These are phyloP conservation scores for Musa beccarii DNA, from an alignment of 176 grass and related monocot genomes.

Conservation along the genomic window DNA sequence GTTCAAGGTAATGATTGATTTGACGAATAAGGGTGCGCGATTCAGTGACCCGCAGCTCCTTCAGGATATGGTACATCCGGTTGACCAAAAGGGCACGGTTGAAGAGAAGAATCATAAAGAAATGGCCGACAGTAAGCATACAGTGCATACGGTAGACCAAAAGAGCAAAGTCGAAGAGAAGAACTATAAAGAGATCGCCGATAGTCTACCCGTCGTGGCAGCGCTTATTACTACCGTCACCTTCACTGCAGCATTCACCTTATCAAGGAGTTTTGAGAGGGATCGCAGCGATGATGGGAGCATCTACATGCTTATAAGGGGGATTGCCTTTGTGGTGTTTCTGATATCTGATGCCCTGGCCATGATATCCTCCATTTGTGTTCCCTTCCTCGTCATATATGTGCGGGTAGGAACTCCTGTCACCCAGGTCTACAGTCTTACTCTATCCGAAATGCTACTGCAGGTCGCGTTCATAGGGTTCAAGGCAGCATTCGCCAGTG, in stretches of 20 bases:
- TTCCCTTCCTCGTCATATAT: background rate
- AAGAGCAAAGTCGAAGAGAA: background rate
- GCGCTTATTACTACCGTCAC: conserved; percentile 21
- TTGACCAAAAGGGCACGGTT: too few relatives aligned
- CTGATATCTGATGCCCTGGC: conserved; percentile 5
- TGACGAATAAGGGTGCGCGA: too few relatives aligned
- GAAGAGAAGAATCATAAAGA: too few relatives aligned
- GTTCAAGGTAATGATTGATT: too few relatives aligned
- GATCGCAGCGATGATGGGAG: background rate
- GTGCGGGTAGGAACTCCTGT: background rate
- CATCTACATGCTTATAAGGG: background rate
- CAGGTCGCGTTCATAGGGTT: background rate
- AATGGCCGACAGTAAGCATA: background rate
- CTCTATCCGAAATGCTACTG: background rate
- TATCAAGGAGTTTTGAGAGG: conserved; percentile 11
- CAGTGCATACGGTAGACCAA: background rate
- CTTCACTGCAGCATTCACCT: conserved; percentile 25
- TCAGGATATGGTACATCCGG: too few relatives aligned
- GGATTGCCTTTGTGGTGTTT: conserved; percentile 7
- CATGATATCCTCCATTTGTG: background rate
- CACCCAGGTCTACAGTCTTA: background rate
- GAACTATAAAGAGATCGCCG: background rate
- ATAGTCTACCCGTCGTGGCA: background rate
- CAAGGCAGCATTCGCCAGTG: background rate
- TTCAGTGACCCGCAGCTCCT: too few relatives aligned